Conservation (phyloP, 805 yeast species). For the Metschnikowia corniflorae region DNA sequence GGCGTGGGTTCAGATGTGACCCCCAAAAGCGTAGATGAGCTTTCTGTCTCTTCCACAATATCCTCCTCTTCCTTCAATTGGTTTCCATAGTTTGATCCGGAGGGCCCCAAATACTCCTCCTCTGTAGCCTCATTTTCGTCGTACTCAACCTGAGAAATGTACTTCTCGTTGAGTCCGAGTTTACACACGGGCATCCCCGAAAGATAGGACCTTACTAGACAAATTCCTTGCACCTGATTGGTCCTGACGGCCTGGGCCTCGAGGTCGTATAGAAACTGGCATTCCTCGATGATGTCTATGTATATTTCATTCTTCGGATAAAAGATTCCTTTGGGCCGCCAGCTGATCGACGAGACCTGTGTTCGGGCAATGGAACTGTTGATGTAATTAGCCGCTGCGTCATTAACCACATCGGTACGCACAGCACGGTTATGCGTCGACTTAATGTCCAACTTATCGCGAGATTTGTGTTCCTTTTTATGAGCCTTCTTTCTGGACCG, state of each 20-base stretch:
- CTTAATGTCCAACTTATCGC: constrained; percentile 17
- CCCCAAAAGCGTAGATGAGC: not conserved
- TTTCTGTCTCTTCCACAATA: constrained; percentile 4
- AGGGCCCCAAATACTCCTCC: constrained; percentile 10
- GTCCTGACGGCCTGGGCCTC: constrained; percentile 23
- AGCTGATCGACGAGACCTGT: constrained; percentile 54
- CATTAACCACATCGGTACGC: constrained; percentile 27
- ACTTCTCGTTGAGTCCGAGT: constrained; percentile 38
- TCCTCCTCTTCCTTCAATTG: constrained; percentile 10
- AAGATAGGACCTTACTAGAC: constrained; percentile 35
- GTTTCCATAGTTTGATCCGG: constrained; percentile 10
- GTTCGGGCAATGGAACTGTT: constrained; percentile 75
- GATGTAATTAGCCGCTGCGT: constrained; percentile 28
- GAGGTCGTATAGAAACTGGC: constrained; percentile 36
- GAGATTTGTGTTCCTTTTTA: constrained; percentile 5
- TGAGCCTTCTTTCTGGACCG: constrained; percentile 7
- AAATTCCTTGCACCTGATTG: constrained; percentile 35
- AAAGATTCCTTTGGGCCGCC: constrained; percentile 46
- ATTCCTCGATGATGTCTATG: constrained; percentile 38
- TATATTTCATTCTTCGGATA: constrained; percentile 43
- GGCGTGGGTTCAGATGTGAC: not conserved
- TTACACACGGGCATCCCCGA: constrained; percentile 45
- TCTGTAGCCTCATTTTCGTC: constrained; percentile 14
- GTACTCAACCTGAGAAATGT: constrained; percentile 33
- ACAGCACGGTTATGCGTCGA: constrained; percentile 41